Evolutionary conservation across 345 rosid genomes (phyloP), one percentile per base, ranked within the genome.

Genomic region (Stellera chamaejasme): DNA sequence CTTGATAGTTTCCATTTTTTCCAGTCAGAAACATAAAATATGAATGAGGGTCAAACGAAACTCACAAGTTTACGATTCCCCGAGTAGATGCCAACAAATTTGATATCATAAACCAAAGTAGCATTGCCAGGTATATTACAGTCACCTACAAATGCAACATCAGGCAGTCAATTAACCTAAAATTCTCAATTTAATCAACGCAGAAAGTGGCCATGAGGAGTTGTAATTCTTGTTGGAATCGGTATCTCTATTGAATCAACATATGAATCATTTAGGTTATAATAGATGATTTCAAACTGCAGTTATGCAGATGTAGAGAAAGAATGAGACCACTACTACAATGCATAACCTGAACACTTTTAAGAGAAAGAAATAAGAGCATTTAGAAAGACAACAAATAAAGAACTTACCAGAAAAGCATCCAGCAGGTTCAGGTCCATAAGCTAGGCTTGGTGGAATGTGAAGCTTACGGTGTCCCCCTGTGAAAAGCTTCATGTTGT

Each of bases 351-450:
- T 32, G 9, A 32, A 32, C 39, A 52, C 14, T 0, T 59, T 19
- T 43, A 10, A 44, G 52, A n/a, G 43, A 49, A 13, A 27, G 23
- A 39, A 45, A 23, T 43, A 23, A 42, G 11, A 61, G 48, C 39
- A 4, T 32, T 32, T 9, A 0, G 26, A 42, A 19, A 19, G 23
- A 19, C 1, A 19, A 19, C 23, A 15, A 65, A 43, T 41, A 13
- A 47, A 32, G 32, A 51, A 61, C 70, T 65, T 66, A 84, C 99
- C 99, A 2, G 86, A 77, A 76, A 93, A 93, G 69, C 97, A 89
- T 51, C 99, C 99, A 2, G 99, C 99, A 45, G 97, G 91, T 70
- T 93, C 96, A 15, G 99, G 97, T 50, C 99, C 99, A 52, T 87
- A 89, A 41, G 97, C 99, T 72, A 86, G 71, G 55, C 64, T 48